These are phyloP conservation scores for Phaeomoniella chlamydospora DNA, from an alignment of 2,329 filamentous ascomycete genomes.

Conservation along the genomic window DNA sequence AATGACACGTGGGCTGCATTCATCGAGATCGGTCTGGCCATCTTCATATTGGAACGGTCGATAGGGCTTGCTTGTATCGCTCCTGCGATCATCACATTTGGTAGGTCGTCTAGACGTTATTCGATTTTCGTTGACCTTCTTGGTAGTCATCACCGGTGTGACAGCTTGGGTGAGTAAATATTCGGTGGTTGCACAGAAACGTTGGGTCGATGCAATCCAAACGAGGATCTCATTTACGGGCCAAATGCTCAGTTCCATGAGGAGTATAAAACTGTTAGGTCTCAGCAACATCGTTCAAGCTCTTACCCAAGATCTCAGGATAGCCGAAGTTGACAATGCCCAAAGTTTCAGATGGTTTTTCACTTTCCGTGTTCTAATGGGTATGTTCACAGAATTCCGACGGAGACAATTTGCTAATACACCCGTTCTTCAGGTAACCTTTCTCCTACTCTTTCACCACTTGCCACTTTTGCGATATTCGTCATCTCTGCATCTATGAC, in stretches of 20 bases:
- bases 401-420: no score
- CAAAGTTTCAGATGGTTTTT: slow-evolving; percentile 8
- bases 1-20: slow-evolving; percentile 31
- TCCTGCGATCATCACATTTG: slow-evolving; percentile 27
- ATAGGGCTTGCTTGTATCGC: slow-evolving; percentile 28
- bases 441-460: slow-evolving; percentile 26
- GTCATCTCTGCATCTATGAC: slow-evolving; percentile 22
- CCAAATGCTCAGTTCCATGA: slow-evolving; percentile 24
- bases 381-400: background rate
- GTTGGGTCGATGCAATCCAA: slow-evolving; percentile 27
- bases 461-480: slow-evolving; percentile 30
- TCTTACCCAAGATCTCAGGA: slow-evolving; percentile 9
- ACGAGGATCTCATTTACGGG: slow-evolving; percentile 25
- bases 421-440: slow-evolving; percentile 14
- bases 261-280: slow-evolving; percentile 25
- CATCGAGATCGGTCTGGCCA: slow-evolving; percentile 29
- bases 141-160: slow-evolving; percentile 4
- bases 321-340: slow-evolving; percentile 12
- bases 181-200: slow-evolving; percentile 5
- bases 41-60: slow-evolving; percentile 25
- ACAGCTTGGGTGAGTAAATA: slow-evolving; percentile 4
- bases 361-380: slow-evolving; percentile 12
- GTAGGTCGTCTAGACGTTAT: slow-evolving; percentile 17
- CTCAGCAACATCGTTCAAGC: slow-evolving; percentile 13
- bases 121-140: slow-evolving; percentile 13